These are phyloP conservation scores for Monosporascus sp. DNA, from an alignment of 2,329 filamentous ascomycete species.

Conservation along the genomic window DNA sequence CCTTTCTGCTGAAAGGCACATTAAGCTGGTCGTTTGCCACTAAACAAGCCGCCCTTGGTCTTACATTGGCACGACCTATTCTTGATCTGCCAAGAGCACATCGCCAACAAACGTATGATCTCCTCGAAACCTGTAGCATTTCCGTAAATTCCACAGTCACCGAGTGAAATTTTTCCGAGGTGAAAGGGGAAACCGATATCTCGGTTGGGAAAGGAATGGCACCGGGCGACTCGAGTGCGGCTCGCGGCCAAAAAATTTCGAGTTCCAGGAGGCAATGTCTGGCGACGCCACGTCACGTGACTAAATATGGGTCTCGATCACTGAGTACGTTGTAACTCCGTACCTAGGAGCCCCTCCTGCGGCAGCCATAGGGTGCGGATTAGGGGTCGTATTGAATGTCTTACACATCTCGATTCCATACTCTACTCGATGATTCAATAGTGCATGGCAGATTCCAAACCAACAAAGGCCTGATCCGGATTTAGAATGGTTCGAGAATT, in stretches of 20 bases:
- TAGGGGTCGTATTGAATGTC: neutral
- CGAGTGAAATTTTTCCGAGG: neutral
- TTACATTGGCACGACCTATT: slow-evolving; percentile 4
- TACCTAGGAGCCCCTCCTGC: too few relatives aligned
- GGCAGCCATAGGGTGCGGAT: too few relatives aligned
- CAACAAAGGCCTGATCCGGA: neutral
- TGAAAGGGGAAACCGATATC: neutral
- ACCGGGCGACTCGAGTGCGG: neutral
- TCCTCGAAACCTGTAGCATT: slow-evolving; percentile 23
- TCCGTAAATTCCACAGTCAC: neutral
- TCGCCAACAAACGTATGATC: slow-evolving; percentile 26
- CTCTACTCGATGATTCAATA: neutral
- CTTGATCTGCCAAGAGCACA: slow-evolving; percentile 16
- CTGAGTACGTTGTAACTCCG: too few relatives aligned
- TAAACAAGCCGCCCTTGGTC: slow-evolving; percentile 5
- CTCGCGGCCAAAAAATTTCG: neutral
- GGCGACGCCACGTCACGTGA: neutral
- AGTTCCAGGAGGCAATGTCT: neutral
- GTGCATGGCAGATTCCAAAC: neutral
- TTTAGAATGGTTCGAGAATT: neutral
- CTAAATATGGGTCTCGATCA: neutral
- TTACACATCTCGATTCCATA: neutral
- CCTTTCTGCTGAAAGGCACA: slow-evolving; percentile 14
- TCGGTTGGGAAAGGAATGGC: neutral
- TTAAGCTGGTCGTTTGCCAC: slow-evolving; percentile 5